Evolutionary conservation across 2,329 filamentous ascomycete species (phyloP).

Genomic region (Dactylella cylindrospora): DNA sequence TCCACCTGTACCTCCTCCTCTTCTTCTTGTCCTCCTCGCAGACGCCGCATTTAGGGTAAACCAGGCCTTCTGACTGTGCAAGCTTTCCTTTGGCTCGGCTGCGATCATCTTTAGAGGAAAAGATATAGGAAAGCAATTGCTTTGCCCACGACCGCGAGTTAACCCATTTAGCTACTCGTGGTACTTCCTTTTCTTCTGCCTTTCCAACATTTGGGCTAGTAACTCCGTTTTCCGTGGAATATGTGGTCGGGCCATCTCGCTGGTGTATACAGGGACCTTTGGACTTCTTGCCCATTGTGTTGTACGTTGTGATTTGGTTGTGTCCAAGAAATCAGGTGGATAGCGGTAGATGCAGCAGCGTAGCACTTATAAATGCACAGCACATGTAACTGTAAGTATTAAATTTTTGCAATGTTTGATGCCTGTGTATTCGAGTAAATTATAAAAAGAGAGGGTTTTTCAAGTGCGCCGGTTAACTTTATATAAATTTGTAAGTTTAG

Average conservation of each 20-base stretch:
- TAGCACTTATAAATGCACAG: no score
- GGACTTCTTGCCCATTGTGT: slow-evolving; percentile 17
- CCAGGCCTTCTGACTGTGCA: background rate
- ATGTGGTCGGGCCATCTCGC: slow-evolving; percentile 1
- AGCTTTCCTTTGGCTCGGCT: slow-evolving; percentile 9
- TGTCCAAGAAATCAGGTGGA: no score
- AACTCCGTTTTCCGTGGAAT: slow-evolving; percentile 5
- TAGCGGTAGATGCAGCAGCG: no score
- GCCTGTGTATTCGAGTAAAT: no score
- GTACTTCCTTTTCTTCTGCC: slow-evolving; percentile 6
- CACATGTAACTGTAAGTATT: no score
- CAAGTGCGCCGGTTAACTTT: no score
- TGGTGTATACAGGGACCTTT: slow-evolving; percentile 27
- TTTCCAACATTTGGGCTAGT: background rate
- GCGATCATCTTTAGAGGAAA: slow-evolving; percentile 36
- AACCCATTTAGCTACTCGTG: slow-evolving; percentile 28
- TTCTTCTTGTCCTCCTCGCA: slow-evolving; percentile 51
- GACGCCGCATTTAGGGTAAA: slow-evolving; percentile 25
- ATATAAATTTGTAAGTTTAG: no score
- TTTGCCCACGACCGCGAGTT: slow-evolving; percentile 28
- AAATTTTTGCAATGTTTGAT: no score
- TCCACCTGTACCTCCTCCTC: slow-evolving; percentile 59
- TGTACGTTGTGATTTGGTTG: background rate
- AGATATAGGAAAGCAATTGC: slow-evolving; percentile 24
- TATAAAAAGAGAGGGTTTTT: no score